Conservation (phyloP, 1,284 basidiomycete species). For the Agaricales sp. region DNA sequence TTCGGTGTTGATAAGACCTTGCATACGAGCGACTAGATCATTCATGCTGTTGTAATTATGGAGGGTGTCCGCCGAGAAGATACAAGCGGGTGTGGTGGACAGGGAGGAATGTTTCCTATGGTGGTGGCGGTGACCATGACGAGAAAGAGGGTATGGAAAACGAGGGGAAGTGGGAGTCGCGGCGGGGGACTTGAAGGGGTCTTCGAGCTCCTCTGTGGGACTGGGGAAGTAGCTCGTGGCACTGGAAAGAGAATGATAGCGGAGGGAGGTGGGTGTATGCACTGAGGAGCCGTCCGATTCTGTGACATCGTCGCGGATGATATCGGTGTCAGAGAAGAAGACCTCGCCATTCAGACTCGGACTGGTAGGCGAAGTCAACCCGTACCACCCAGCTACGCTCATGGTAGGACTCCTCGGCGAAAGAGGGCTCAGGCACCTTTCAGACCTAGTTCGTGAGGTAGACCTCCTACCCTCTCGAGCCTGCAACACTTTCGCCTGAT, state of each 20-base stretch:
- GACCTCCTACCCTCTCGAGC: not conserved
- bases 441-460: not conserved
- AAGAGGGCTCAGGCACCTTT: not conserved
- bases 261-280: not conserved
- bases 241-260: not conserved
- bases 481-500: not conserved
- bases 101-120: not conserved
- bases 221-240: slow-evolving; percentile 1
- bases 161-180: not conserved
- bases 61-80: not conserved
- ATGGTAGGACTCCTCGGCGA: not conserved
- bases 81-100: not conserved
- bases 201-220: not conserved
- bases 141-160: not conserved
- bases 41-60: not conserved
- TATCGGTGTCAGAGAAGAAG: not conserved
- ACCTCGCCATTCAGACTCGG: not conserved
- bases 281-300: not conserved
- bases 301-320: not conserved
- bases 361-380: not conserved
- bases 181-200: not conserved
- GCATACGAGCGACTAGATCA: not conserved
- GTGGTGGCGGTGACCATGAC: not conserved
- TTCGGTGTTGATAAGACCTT: not conserved
- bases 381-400: not conserved